Base-by-base conservation (phyloP, 2,329 filamentous ascomycete species). In the Chaetothyriales sp. region DNA sequence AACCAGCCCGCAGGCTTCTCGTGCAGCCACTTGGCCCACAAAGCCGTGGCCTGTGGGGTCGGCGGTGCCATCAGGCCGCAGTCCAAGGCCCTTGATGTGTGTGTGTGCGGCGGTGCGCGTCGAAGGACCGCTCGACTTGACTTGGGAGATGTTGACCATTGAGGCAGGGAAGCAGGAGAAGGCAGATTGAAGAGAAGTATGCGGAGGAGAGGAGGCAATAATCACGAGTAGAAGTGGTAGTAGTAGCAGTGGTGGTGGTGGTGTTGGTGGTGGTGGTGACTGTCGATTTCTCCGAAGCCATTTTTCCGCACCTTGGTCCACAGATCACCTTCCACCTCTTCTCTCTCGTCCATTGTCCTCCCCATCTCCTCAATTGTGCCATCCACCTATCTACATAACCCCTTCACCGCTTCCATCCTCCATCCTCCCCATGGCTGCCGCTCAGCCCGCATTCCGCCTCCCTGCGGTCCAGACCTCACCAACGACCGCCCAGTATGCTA, bases 91-190 rank as follows among this genome's bases (percentile, higher is more conserved):
- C 67, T 88, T 94, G 77, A 98, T 98, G 70, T 98, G 92, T 49
- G 90, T 95, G 71, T 98, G 92, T 61, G 90, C 85, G 55, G 92
- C 90, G 46, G 92, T 98, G 65, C 92, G 83, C 72, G 93, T 92
- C 69, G 95, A 90, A 74, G 92, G 88, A 73, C 82, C 81, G 72
- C 87, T 90, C 73, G 84, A 84, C 76, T 94, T 94, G 64, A 94
- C 86, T 73, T 95, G 88, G 73, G 85, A 93, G 70, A 92, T 88
- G 68, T 88, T 83, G 62, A 90, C 85, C 84, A 89, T 90, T 57
- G 53, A 66, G 59, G 55, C 57, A 49, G 53, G 53, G 52, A 54
- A 5, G 32, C 10, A 39, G 10, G 49, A 53, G 53, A 51, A 54
- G 10, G 32, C 10, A 39, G 10, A 59, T 12, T 18, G 49, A 25